Conservation (phyloP, 305 asterid genomes). For the Rubia peregrina region DNA sequence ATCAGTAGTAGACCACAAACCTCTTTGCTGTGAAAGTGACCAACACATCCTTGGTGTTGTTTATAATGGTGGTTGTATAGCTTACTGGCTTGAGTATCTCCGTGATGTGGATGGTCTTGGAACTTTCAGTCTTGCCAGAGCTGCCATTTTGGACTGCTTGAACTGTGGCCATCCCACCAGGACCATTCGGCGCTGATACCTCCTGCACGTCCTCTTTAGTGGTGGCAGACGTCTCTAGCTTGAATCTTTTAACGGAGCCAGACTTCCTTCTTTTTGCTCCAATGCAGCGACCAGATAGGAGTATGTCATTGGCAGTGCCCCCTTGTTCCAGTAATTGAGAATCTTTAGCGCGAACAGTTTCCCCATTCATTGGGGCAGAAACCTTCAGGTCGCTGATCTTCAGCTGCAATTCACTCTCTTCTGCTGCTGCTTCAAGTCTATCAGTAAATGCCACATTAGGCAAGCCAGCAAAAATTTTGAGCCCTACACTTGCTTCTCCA, state of each 20-base stretch:
- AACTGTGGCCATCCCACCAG: constrained; percentile 26
- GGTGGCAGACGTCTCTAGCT: constrained; percentile 35
- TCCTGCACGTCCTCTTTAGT: constrained; percentile 24
- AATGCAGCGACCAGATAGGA: constrained; percentile 47
- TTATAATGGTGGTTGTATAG: constrained; percentile 40
- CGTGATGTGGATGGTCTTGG: constrained; percentile 44
- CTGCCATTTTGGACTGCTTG: constrained; percentile 30
- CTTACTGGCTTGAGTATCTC: constrained; percentile 68
- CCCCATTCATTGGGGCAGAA: constrained; percentile 19
- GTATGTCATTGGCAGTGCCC: constrained; percentile 22
- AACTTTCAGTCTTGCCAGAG: constrained; percentile 32
- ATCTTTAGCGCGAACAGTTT: not conserved
- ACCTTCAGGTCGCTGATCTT: constrained; percentile 55
- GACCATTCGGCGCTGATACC: constrained; percentile 14
- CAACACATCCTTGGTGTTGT: constrained; percentile 51
- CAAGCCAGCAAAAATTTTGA: constrained; percentile 24
- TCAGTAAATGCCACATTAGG: constrained; percentile 16
- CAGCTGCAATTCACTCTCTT: constrained; percentile 37
- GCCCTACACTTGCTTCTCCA: constrained; percentile 26
- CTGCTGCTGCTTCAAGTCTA: constrained; percentile 29
- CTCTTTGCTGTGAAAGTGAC: constrained; percentile 76
- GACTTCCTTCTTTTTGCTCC: constrained; percentile 89
- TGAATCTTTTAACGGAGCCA: constrained; percentile 74
- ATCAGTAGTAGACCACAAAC: constrained; percentile 34
- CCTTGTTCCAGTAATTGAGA: constrained; percentile 17